These are phyloP conservation scores for Crithidia fasciculata DNA, from an alignment of 208 protist genomes.

Conservation along the genomic window DNA sequence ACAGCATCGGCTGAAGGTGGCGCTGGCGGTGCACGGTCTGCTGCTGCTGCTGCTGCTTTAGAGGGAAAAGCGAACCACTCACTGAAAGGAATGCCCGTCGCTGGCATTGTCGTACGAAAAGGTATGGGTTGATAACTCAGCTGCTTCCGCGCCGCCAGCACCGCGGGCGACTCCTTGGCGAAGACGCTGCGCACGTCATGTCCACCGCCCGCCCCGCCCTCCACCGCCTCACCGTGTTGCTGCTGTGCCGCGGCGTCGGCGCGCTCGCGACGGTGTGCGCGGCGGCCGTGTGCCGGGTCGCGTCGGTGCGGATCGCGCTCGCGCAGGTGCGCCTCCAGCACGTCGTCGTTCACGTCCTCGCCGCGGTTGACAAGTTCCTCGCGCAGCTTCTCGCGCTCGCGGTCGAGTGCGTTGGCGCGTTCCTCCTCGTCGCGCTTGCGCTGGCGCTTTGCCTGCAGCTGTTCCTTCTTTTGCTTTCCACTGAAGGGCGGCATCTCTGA, in stretches of 20 bases:
- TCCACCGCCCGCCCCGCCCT: slow-evolving; percentile 37
- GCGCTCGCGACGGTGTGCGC: slow-evolving; percentile 5
- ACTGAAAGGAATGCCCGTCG: slow-evolving; percentile 62
- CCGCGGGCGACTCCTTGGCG: slow-evolving; percentile 62
- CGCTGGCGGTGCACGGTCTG: too few species aligned
- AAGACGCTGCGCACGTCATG: slow-evolving; percentile 83
- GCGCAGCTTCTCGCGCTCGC: slow-evolving; percentile 33
- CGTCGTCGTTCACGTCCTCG: slow-evolving; percentile 25
- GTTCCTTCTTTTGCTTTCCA: slow-evolving; percentile 92
- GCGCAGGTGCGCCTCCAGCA: slow-evolving; percentile 20
- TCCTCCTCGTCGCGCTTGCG: slow-evolving; percentile 69
- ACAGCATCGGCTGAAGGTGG: too few species aligned
- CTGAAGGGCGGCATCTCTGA: slow-evolving; percentile 76
- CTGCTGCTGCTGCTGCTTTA: neutral
- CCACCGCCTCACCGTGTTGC: neutral
- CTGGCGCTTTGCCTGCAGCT: slow-evolving; percentile 87
- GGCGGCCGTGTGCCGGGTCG: slow-evolving; percentile 12
- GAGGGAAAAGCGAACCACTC: slow-evolving; percentile 60
- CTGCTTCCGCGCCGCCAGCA: slow-evolving; percentile 61
- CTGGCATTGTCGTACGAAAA: slow-evolving; percentile 56
- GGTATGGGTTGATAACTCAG: slow-evolving; percentile 59
- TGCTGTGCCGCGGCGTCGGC: neutral
- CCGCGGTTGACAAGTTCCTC: slow-evolving; percentile 29
- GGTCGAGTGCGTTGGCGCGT: slow-evolving; percentile 19
- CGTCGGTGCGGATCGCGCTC: slow-evolving; percentile 18